A percentile compares a stretch with the other conserved stretches of the same genome.
These are phyloP conservation scores for Penicillium maclennaniae DNA, from an alignment of 495 filamentous ascomycete genomes.

Conservation along the genomic window DNA sequence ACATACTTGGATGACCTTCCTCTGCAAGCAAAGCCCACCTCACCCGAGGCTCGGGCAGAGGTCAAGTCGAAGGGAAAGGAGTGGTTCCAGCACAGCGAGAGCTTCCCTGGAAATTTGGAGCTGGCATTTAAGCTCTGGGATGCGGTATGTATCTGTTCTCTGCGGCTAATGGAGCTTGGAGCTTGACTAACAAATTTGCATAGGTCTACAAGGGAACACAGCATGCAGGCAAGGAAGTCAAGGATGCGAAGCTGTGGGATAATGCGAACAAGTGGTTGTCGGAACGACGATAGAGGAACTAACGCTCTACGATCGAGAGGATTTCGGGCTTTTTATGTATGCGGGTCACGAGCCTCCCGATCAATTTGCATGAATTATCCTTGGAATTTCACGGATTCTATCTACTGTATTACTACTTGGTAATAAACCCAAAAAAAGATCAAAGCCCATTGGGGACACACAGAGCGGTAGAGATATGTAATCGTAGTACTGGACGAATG, in stretches of 20 bases:
- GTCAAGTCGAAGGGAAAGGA: slow-evolving; percentile 61
- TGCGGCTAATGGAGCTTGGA: neutral
- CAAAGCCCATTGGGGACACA: neutral
- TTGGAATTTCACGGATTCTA: slow-evolving; percentile 6
- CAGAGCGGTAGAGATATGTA: neutral
- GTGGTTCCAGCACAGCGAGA: slow-evolving; percentile 72
- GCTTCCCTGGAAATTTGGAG: slow-evolving; percentile 73
- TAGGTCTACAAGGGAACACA: slow-evolving; percentile 65
- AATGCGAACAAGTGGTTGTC: slow-evolving; percentile 64
- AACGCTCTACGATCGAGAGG: slow-evolving; percentile 15
- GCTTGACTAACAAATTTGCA: slow-evolving; percentile 9
- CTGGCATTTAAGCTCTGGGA: slow-evolving; percentile 80
- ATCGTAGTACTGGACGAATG: neutral
- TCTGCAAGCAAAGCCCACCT: slow-evolving; percentile 50
- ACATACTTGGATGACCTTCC: slow-evolving; percentile 84
- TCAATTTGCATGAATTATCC: slow-evolving; percentile 6
- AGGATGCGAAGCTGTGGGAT: slow-evolving; percentile 59
- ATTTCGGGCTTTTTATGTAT: slow-evolving; percentile 15
- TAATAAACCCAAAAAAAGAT: slow-evolving; percentile 13
- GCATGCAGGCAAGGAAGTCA: slow-evolving; percentile 58
- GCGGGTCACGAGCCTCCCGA: slow-evolving; percentile 5
- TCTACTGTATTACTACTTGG: slow-evolving; percentile 31
- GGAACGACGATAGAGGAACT: slow-evolving; percentile 39
- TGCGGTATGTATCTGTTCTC: slow-evolving; percentile 51
- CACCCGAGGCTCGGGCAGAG: slow-evolving; percentile 55